Conservation (phyloP, 2,329 filamentous ascomycete genomes). For the Daldinia eschscholtzii region DNA sequence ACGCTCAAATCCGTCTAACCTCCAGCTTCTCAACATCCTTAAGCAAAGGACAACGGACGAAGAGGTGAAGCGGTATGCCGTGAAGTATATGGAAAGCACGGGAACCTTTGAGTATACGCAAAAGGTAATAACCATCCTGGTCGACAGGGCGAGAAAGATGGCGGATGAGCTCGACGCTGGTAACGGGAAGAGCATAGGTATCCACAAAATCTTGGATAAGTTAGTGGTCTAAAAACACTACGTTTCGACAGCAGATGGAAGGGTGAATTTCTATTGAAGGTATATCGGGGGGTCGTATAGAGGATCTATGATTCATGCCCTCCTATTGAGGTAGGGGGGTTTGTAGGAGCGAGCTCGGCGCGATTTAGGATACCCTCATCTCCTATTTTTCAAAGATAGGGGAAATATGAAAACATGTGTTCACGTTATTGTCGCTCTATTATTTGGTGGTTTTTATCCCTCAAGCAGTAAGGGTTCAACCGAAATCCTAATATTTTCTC, state of each 20-base stretch:
- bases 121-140: slow-evolving; percentile 73
- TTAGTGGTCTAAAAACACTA: slow-evolving; percentile 59
- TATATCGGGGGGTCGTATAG: neutral
- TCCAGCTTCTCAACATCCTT: slow-evolving; percentile 90
- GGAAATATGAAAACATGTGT: neutral
- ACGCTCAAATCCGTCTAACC: slow-evolving; percentile 77
- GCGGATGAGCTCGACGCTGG: slow-evolving; percentile 74
- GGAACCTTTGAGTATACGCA: slow-evolving; percentile 91
- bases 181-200: slow-evolving; percentile 66
- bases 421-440: neutral
- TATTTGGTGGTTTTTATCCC: neutral
- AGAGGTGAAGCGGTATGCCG: slow-evolving; percentile 91
- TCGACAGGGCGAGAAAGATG: slow-evolving; percentile 72
- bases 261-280: neutral
- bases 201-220: slow-evolving; percentile 77
- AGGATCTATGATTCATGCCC: slow-evolving; percentile 1
- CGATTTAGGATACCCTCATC: slow-evolving; percentile 39
- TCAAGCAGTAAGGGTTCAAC: neutral
- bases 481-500: no score
- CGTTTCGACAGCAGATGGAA: neutral
- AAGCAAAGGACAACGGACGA: slow-evolving; percentile 89
- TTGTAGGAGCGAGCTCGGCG: slow-evolving; percentile 7
- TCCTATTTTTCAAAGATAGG: slow-evolving; percentile 20
- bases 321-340: slow-evolving; percentile 16
- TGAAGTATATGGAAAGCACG: slow-evolving; percentile 89